Conservation (phyloP, 129 eudicot species). For the Lactuca saligna region DNA sequence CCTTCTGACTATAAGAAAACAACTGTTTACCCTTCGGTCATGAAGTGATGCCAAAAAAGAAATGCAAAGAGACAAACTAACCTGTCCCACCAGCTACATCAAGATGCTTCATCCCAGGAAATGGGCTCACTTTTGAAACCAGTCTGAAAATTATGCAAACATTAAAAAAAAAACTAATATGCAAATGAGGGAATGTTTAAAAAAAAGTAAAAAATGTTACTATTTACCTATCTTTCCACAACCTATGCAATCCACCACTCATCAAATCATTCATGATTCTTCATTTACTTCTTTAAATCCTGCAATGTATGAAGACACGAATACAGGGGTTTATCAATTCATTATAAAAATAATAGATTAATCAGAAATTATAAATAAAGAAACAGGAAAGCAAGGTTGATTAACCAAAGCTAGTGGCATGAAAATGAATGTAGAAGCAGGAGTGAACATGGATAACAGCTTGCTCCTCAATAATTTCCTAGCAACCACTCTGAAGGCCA, state of each 20-base stretch:
- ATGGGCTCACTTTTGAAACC: slow-evolving; percentile 83
- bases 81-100: slow-evolving; percentile 99
- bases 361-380: background rate
- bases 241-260: slow-evolving; percentile 94
- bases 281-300: slow-evolving; percentile 91
- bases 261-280: slow-evolving; percentile 95
- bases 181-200: background rate
- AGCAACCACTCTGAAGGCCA: slow-evolving; percentile 47
- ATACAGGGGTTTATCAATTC: slow-evolving; percentile 6
- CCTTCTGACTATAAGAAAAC: too few relatives aligned
- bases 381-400: background rate
- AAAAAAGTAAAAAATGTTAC: background rate
- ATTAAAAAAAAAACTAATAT: background rate
- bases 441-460: slow-evolving; percentile 40
- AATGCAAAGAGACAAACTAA: slow-evolving; percentile 15
- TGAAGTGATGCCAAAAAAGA: too few relatives aligned
- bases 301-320: slow-evolving; percentile 24
- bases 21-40: too few relatives aligned
- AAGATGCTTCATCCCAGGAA: slow-evolving; percentile 99
- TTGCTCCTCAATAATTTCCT: slow-evolving; percentile 47
- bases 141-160: slow-evolving; percentile 42
- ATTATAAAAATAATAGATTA: background rate
- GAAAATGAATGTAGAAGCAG: slow-evolving; percentile 67
- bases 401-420: slow-evolving; percentile 91
- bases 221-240: slow-evolving; percentile 90